Base-by-base conservation (phyloP, 129 eudicot species). In the Glebionis coronaria region DNA sequence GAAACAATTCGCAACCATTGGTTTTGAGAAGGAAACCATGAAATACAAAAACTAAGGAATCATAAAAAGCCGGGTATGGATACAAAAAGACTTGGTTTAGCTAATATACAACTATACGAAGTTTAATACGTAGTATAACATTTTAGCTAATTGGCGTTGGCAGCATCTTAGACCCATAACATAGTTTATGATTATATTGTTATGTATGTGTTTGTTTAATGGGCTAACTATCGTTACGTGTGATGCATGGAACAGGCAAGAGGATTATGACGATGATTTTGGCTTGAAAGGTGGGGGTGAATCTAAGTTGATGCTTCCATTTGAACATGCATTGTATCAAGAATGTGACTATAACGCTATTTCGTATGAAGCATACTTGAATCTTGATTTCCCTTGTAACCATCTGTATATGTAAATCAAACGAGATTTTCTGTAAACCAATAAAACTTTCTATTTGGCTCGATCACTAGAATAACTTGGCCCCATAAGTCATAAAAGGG, bases 21-120 rank as follows among this genome's bases (percentile, higher is more conserved):
- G 97, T 62, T 94, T 94, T 74, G 99, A 94, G 84, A 90, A 94
- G 75, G 95, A 87, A 68, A 84, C 90, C 72, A 94, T 94, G 99
- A 94, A 94, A 67, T 94, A 94, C 91, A 90, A 94, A 77, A 80
- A 81, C 83, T 94, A 73, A 89, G 25, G 77, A 61, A 38, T 31
- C 61, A 13, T 54, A 54, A 74, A n/a, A 65, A 64, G 69, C 72
- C 78, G 75, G 82, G 88, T 79, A 83, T 21, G 63, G 42, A 53
- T 70, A 15, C n/a, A 18, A 27, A 29, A 56, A 3, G 73, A 57
- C 15, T 55, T 52, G 12, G 19, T 23, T 23, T 23, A 23, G 27
- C 42, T 45, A 47, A 31, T 31, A 50, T 23, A 2, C 1, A 23
- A 23, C 25, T 23, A 23, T 6, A n/a, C 9, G 6, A 31, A 31